Evolutionary conservation across 805 yeast species (phyloP).

Genomic region (Vanderwaltozyma verrucispora): DNA sequence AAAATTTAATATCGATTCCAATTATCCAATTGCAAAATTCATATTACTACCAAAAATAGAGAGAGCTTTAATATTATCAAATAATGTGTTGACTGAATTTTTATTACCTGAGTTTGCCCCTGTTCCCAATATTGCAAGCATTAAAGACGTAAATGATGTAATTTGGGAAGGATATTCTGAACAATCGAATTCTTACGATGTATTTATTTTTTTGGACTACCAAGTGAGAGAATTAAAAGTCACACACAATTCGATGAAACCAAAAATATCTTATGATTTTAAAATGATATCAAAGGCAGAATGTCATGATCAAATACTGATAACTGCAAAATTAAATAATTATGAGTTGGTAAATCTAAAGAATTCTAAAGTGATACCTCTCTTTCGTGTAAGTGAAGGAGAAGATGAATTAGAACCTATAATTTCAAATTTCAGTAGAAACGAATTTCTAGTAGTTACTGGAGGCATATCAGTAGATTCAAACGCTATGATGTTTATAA

Average conservation of each 20-base stretch:
- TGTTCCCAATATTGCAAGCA: conserved; percentile 16
- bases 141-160: conserved; percentile 15
- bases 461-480: conserved; percentile 21
- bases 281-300: conserved; percentile 10
- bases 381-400: conserved; percentile 23
- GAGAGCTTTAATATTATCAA: conserved; percentile 21
- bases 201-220: conserved; percentile 10
- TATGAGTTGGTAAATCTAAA: conserved; percentile 20
- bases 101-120: conserved; percentile 29
- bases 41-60: conserved; percentile 21
- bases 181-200: conserved; percentile 9
- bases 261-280: conserved; percentile 7
- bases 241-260: conserved; percentile 7
- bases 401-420: conserved; percentile 16
- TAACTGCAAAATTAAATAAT: conserved; percentile 15
- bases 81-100: conserved; percentile 14
- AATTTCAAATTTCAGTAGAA: conserved; percentile 10
- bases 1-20: conserved; percentile 13
- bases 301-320: conserved; percentile 10
- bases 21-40: conserved; percentile 16
- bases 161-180: conserved; percentile 9
- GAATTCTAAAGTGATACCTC: conserved; percentile 10
- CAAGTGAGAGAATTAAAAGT: conserved; percentile 8
- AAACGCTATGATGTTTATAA: conserved; percentile 24
- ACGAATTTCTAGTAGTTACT: conserved; percentile 20